Base-by-base conservation (phyloP, 352 stramenopile species). In the Phytophthora niederhauseri region DNA sequence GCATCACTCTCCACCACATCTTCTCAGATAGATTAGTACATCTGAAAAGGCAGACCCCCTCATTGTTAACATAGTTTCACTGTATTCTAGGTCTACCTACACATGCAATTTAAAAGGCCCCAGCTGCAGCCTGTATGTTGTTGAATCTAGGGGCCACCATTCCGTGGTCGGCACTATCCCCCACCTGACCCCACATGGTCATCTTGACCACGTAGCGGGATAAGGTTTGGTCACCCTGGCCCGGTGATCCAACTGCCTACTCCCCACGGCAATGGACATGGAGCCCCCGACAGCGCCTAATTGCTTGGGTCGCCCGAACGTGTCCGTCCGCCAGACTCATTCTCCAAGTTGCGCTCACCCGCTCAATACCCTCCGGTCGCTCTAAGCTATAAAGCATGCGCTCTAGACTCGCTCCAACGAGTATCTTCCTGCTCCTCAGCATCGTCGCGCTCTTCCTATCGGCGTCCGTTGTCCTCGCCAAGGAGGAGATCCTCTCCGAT, bases 271-370 rank as follows among this genome's bases (percentile, higher is more conserved):
- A 17, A 45, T 12, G 31, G 31, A 38, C 4, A 45, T 17, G 36
- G 14, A n/a, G 15, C 14, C 6, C 12, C 0, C 6, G 2, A 3
- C 36, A n/a, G 36, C 31, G 36, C 36, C 14, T 45, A 45, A 1
- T 6, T 45, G 12, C 36, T 45, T 34, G 36, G 4, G 36, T 45
- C 12, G 36, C 22, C 22, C 22, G 0, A 45, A 45, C 36, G 17
- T 17, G 14, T 17, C 14, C 7, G 36, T 17, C 36, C 0, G 17
- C 12, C 4, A 45, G 15, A 2, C 7, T 74, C 62, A 71, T 64
- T 71, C 22, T 56, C 19, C 28, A 64, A 75, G 64, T 66, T 59
- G 43, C 62, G 3, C n/a, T 64, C 56, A 41, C 20, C 20, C 17
- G 34, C 34, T n/a, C 30, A 70, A 74, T 51, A 51, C 41, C 12